Conservation (phyloP, 2,329 filamentous ascomycete species). For the Fonsecaea erecta region DNA sequence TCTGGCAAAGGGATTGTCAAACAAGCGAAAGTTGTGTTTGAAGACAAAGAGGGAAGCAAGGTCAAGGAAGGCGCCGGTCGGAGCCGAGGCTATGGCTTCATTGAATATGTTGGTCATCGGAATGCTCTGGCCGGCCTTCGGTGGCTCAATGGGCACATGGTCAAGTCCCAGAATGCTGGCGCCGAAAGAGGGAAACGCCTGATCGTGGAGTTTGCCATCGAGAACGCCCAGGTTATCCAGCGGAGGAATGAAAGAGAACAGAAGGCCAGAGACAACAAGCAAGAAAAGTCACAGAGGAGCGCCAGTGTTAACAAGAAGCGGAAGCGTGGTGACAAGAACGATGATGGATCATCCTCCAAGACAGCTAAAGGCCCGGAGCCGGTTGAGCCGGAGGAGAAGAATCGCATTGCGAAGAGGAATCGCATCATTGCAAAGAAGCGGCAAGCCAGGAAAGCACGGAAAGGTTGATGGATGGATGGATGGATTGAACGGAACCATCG, state of each 20-base stretch:
- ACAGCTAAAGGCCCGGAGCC: slow-evolving; percentile 10
- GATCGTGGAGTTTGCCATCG: slow-evolving; percentile 96
- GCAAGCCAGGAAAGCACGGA: slow-evolving; percentile 69
- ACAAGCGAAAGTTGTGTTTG: slow-evolving; percentile 94
- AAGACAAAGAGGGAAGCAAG: slow-evolving; percentile 78
- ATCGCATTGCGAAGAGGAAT: slow-evolving; percentile 66
- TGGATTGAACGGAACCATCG: neutral
- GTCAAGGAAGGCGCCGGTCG: slow-evolving; percentile 78
- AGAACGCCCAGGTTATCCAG: slow-evolving; percentile 94
- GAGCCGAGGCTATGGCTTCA: slow-evolving; percentile 93
- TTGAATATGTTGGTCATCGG: slow-evolving; percentile 93
- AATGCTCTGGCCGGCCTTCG: slow-evolving; percentile 93
- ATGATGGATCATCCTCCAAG: slow-evolving; percentile 7
- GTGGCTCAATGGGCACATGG: slow-evolving; percentile 82
- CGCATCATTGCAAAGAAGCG: slow-evolving; percentile 86
- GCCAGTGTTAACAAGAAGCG: slow-evolving; percentile 48
- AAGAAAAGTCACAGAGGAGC: slow-evolving; percentile 23
- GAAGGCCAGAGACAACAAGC: slow-evolving; percentile 44
- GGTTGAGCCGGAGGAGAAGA: slow-evolving; percentile 47
- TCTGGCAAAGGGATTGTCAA: slow-evolving; percentile 87
- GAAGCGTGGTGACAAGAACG: slow-evolving; percentile 25
- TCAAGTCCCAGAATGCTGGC: slow-evolving; percentile 49
- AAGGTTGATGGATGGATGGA: slow-evolving; percentile 43
- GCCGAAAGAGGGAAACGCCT: slow-evolving; percentile 81
- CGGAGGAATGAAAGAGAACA: slow-evolving; percentile 70